These are phyloP conservation scores for Agrocybe pediades DNA, from an alignment of 768 basidiomycete genomes.

Conservation along the genomic window DNA sequence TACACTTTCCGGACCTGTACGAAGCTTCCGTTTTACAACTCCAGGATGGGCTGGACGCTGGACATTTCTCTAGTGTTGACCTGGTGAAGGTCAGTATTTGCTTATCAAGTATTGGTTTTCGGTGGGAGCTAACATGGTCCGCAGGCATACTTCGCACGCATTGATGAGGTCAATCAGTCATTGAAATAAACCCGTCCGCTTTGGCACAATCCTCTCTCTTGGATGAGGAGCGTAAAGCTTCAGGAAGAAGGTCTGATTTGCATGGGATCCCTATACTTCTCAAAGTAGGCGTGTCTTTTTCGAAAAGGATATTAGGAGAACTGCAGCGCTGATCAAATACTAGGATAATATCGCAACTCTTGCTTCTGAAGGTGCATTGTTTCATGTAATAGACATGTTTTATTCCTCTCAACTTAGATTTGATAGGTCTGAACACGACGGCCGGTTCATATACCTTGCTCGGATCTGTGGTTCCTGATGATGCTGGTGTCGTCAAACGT, in stretches of 20 bases:
- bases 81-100: conserved; percentile 61
- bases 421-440: conserved; percentile 47
- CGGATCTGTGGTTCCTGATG: conserved; percentile 43
- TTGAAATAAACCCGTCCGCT: conserved; percentile 59
- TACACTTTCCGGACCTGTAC: conserved; percentile 51
- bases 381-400: neutral
- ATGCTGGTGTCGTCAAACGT: conserved; percentile 45
- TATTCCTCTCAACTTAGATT: neutral
- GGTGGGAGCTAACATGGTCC: neutral
- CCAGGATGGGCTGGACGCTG: conserved; percentile 49
- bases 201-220: conserved; percentile 50
- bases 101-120: neutral
- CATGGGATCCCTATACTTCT: conserved; percentile 58
- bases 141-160: conserved; percentile 69
- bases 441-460: conserved; percentile 45
- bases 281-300: conserved; percentile 35
- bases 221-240: conserved; percentile 43
- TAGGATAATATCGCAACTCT: conserved; percentile 52
- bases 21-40: conserved; percentile 60
- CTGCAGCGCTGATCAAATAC: neutral
- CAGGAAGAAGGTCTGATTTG: conserved; percentile 45
- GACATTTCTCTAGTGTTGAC: conserved; percentile 59
- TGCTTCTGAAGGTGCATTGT: conserved; percentile 40
- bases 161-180: conserved; percentile 68
- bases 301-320: neutral